Evolutionary conservation across 2,329 filamentous ascomycete genomes (phyloP).

Genomic region (Trichoderma guizhouense): DNA sequence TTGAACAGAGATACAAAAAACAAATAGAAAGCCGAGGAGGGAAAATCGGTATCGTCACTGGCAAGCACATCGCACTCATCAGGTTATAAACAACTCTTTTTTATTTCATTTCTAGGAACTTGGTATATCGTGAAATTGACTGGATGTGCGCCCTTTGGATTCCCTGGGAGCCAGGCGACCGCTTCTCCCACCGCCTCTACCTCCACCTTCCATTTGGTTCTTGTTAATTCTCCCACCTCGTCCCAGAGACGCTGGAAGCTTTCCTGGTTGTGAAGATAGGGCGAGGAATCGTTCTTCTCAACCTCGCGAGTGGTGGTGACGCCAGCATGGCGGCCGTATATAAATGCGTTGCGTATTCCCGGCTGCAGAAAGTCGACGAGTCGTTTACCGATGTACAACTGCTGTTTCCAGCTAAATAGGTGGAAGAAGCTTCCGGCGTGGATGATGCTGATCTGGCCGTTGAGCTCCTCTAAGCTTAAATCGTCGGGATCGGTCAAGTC

Average conservation of each 20-base stretch:
- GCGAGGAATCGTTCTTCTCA: constrained; percentile 25
- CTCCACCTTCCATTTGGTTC: constrained; percentile 48
- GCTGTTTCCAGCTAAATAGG: constrained; percentile 46
- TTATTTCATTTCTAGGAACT: constrained; percentile 27
- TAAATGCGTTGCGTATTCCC: constrained; percentile 42
- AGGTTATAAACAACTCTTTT: constrained; percentile 8
- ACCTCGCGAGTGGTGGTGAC: constrained; percentile 28
- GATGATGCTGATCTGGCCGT: constrained; percentile 45
- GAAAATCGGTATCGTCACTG: background rate
- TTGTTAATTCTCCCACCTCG: constrained; percentile 47
- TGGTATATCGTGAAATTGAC: constrained; percentile 37
- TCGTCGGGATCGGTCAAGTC: constrained; percentile 47
- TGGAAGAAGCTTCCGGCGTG: constrained; percentile 51
- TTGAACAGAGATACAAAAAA: background rate
- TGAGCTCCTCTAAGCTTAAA: constrained; percentile 32
- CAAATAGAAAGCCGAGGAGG: background rate
- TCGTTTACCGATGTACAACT: constrained; percentile 43
- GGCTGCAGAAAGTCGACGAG: constrained; percentile 45
- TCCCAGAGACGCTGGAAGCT: constrained; percentile 55
- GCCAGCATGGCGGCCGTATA: constrained; percentile 52
- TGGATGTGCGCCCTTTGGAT: constrained; percentile 27
- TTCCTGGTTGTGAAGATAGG: constrained; percentile 46
- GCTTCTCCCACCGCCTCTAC: constrained; percentile 33
- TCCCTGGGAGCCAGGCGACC: constrained; percentile 25
- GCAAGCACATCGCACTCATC: background rate